A percentile compares a stretch with the other conserved stretches of the same genome.
Conservation (phyloP, 192 early-diverging fungal genomes). For the Backusella sp. region DNA sequence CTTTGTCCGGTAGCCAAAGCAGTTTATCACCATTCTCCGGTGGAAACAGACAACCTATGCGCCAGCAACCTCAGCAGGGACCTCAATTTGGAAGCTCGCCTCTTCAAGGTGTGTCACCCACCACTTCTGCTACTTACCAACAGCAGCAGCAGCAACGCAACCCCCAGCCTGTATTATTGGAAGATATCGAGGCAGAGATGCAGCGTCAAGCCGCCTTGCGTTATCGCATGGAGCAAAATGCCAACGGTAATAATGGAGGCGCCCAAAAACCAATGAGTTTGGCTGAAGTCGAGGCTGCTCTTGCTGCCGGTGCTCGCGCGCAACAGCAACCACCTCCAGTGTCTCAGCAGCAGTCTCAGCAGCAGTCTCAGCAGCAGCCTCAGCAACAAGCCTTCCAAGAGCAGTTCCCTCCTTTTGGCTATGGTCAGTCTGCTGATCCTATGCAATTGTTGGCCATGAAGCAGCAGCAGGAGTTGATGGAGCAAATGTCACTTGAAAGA, state of each 20-base stretch:
- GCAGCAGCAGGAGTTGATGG: slow-evolving; percentile 33
- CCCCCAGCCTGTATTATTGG: slow-evolving; percentile 32
- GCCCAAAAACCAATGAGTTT: slow-evolving; percentile 57
- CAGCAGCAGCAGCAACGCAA: slow-evolving; percentile 14
- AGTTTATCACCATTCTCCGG: slow-evolving; percentile 18
- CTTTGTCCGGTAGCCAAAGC: slow-evolving; percentile 2
- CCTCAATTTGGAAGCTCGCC: not conserved
- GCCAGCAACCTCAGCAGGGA: slow-evolving; percentile 8
- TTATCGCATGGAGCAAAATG: slow-evolving; percentile 4
- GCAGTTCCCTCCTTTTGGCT: slow-evolving; percentile 20
- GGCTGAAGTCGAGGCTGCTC: slow-evolving; percentile 69
- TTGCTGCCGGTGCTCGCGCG: slow-evolving; percentile 24
- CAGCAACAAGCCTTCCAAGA: slow-evolving; percentile 12
- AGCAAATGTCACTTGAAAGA: slow-evolving; percentile 29
- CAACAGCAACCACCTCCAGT: slow-evolving; percentile 9
- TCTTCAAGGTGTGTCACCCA: not conserved
- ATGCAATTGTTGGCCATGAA: slow-evolving; percentile 20
- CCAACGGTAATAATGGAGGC: slow-evolving; percentile 2
- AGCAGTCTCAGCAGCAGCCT: slow-evolving; percentile 11
- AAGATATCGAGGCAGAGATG: slow-evolving; percentile 57
- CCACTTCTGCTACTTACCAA: not conserved
- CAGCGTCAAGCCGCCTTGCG: slow-evolving; percentile 39
- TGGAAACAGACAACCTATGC: not conserved
- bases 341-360: slow-evolving; percentile 24
- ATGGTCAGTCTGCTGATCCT: slow-evolving; percentile 26